A percentile compares a stretch with the other conserved stretches of the same genome.
Evolutionary conservation across 2,329 filamentous ascomycete genomes (phyloP).

Genomic region (Dendryphion nanum): DNA sequence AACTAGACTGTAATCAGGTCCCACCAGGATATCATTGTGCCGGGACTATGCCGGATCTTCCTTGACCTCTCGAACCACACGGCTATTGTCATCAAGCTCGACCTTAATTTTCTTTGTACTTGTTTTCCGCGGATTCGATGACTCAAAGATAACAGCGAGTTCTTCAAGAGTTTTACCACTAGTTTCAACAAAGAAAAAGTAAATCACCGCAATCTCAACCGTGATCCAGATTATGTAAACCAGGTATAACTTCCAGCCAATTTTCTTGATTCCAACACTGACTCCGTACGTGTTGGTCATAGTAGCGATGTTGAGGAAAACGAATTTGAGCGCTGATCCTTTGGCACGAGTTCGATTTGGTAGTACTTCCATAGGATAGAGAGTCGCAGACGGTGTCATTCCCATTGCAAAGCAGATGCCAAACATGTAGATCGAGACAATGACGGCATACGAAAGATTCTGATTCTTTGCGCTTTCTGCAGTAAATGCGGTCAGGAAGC

Average conservation of each 20-base stretch:
- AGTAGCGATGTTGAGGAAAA: not conserved
- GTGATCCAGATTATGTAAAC: slow-evolving; percentile 2
- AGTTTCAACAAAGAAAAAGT: slow-evolving; percentile 10
- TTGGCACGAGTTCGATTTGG: slow-evolving; percentile 1
- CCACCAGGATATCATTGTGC: too few species aligned
- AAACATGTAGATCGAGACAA: slow-evolving; percentile 5
- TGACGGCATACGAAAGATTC: not conserved
- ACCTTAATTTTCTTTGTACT: too few species aligned
- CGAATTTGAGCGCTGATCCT: slow-evolving; percentile 1
- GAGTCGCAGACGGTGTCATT: not conserved
- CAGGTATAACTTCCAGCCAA: slow-evolving; percentile 1
- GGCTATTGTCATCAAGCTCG: too few species aligned
- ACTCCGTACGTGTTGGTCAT: slow-evolving; percentile 15
- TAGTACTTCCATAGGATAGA: slow-evolving; percentile 1
- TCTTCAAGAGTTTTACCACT: slow-evolving; percentile 13
- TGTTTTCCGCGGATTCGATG: not conserved
- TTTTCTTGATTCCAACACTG: slow-evolving; percentile 4
- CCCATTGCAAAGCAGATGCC: slow-evolving; percentile 1
- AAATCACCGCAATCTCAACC: slow-evolving; percentile 1
- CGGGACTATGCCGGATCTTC: too few species aligned
- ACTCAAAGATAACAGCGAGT: slow-evolving; percentile 10
- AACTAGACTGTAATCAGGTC: too few species aligned
- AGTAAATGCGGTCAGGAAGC: not conserved
- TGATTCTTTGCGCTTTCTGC: not conserved
- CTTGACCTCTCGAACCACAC: too few species aligned